Conservation (phyloP, 1,284 basidiomycete genomes). For the Ceratobasidium sp. region DNA sequence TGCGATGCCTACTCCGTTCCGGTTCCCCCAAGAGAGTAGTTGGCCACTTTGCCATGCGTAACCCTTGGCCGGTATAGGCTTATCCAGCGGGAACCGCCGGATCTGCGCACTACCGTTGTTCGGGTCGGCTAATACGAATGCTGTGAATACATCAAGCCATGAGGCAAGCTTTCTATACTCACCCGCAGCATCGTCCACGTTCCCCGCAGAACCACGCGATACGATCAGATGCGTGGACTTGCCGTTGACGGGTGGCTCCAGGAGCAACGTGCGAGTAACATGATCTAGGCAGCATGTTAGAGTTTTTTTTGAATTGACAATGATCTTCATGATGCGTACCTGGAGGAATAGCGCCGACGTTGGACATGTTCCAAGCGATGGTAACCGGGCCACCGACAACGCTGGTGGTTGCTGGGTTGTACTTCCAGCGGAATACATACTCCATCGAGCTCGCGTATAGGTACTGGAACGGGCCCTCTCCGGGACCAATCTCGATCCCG, state of each 20-base stretch:
- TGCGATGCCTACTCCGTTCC: conserved; percentile 56
- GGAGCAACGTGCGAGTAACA: conserved; percentile 52
- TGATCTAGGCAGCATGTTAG: conserved; percentile 44
- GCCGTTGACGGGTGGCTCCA: conserved; percentile 44
- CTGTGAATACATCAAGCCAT: neutral
- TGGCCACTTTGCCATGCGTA: conserved; percentile 49
- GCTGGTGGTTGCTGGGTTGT: conserved; percentile 17
- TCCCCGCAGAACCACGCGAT: conserved; percentile 52
- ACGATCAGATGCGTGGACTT: conserved; percentile 45
- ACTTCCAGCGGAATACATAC: conserved; percentile 31
- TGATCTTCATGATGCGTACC: neutral
- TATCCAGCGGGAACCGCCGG: conserved; percentile 45
- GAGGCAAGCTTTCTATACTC: neutral
- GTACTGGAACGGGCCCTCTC: conserved; percentile 28
- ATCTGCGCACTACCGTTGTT: conserved; percentile 55
- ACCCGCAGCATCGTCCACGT: conserved; percentile 51
- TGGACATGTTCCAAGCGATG: conserved; percentile 47
- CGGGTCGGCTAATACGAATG: neutral
- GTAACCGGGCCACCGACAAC: conserved; percentile 41
- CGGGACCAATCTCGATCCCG: conserved; percentile 51
- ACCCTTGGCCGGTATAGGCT: conserved; percentile 12
- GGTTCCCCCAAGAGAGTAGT: conserved; percentile 55
- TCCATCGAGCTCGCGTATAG: conserved; percentile 43
- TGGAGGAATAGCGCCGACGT: conserved; percentile 49
- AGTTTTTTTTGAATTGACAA: neutral